Evolutionary conservation across 2,329 filamentous ascomycete species (phyloP), one percentile per base, ranked within the genome.

Genomic region (Phoma sp.): DNA sequence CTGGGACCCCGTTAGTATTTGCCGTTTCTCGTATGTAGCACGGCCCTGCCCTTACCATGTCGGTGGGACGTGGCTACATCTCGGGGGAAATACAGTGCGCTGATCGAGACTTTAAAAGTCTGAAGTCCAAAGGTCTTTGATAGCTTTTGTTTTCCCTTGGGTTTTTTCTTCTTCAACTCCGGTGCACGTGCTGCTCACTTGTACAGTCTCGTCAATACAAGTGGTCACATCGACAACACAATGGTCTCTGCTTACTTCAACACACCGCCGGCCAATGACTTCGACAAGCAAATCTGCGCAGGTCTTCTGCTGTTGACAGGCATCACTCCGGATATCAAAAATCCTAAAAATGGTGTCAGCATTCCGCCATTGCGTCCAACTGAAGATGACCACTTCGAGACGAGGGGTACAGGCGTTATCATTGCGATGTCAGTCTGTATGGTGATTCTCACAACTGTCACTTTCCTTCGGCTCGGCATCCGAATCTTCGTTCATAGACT

Each of bases 231-330:
- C 1, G 9, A 13, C 35, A 38, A 25, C 47, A 51, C 35, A 32
- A 51, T 51, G 48, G 48, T 45, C 18, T 51, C 48, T 25, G 40
- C 48, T 27, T 51, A 40, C 33, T 51, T 51, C 41, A 51, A 45
- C 27, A 51, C 48, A 22, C 48, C 48, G 25, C 48, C 48, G 25
- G 48, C 48, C 11, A 51, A 40, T 35, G 48, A 39, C 9, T 33
- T 51, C 29, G 48, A 51, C 18, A 27, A 51, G 39, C 48, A n/a
- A 7, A 51, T 51, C 8, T 40, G 25, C 22, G 48, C 48, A 30
- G 48, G 48, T 27, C 25, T 51, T 8, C 40, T 51, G 35, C 33
- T 51, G 25, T 40, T 51, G 18, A 40, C 33, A 27, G 48, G 48
- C 13, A 25, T 51, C 8, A 45, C 33, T 7, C 41, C 48, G 13